Evolutionary conservation across 305 asterid genomes (phyloP).

Genomic region (Fraxinus xanthoxyloides): DNA sequence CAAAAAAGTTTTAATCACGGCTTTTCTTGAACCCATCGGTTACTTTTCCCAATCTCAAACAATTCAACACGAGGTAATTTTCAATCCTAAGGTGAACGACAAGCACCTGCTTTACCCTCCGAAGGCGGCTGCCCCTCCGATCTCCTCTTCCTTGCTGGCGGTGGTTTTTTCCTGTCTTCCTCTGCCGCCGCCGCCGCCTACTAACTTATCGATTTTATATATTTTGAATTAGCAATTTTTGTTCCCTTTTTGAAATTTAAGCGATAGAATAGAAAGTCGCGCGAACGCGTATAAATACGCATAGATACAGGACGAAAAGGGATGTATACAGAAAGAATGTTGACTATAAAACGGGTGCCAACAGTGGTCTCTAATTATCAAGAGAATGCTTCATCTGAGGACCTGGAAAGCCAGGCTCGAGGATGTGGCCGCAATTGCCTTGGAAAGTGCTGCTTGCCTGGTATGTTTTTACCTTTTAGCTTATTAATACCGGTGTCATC

Average conservation of each 20-base stretch:
- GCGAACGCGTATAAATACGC: neutral
- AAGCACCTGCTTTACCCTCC: slow-evolving; percentile 58
- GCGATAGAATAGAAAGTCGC: neutral
- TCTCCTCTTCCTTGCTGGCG: slow-evolving; percentile 70
- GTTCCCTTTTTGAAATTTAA: neutral
- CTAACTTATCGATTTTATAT: neutral
- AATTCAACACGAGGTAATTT: slow-evolving; percentile 21
- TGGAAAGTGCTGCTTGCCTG: slow-evolving; percentile 65
- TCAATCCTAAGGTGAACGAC: slow-evolving; percentile 34
- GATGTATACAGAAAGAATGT: slow-evolving; percentile 22
- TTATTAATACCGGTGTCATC: neutral
- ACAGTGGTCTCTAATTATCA: slow-evolving; percentile 65
- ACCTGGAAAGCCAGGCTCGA: slow-evolving; percentile 20
- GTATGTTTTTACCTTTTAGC: slow-evolving; percentile 24
- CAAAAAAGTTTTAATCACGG: slow-evolving; percentile 32
- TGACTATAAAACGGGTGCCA: slow-evolving; percentile 68
- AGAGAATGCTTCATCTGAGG: slow-evolving; percentile 43
- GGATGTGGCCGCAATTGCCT: slow-evolving; percentile 64
- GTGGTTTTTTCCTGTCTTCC: slow-evolving; percentile 26
- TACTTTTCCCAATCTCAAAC: slow-evolving; percentile 17
- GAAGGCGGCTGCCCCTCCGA: slow-evolving; percentile 79
- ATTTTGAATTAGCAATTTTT: neutral
- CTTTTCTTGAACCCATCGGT: slow-evolving; percentile 32
- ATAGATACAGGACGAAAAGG: neutral
- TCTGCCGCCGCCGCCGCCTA: neutral